Conservation (phyloP, 1,284 basidiomycete genomes). For the Moesziomyces sp. region DNA sequence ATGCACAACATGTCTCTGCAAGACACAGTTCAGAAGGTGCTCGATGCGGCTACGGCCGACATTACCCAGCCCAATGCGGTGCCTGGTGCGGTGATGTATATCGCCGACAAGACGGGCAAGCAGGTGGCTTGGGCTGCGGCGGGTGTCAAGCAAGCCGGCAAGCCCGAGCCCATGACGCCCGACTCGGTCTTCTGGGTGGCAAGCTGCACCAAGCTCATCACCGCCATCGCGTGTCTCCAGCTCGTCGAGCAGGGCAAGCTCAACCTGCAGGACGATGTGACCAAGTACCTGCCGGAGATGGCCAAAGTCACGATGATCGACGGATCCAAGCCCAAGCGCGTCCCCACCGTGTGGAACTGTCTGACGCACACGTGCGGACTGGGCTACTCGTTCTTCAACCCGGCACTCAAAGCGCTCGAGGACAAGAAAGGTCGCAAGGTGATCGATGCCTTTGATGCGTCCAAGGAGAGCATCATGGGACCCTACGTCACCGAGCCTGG, state of each 20-base stretch:
- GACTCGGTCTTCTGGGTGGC: slow-evolving; percentile 59
- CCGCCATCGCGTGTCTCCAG: slow-evolving; percentile 64
- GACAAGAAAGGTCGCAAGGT: slow-evolving; percentile 24
- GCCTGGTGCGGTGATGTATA: slow-evolving; percentile 54
- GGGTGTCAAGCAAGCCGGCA: slow-evolving; percentile 49
- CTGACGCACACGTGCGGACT: slow-evolving; percentile 49
- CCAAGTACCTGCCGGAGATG: slow-evolving; percentile 58
- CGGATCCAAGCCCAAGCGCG: slow-evolving; percentile 41
- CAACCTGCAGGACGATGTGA: slow-evolving; percentile 53
- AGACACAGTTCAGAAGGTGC: slow-evolving; percentile 31
- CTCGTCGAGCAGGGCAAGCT: slow-evolving; percentile 63
- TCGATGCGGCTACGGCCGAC: slow-evolving; percentile 32
- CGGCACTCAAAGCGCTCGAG: slow-evolving; percentile 23
- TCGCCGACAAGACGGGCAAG: slow-evolving; percentile 53
- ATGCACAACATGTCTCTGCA: slow-evolving; percentile 23
- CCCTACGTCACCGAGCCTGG: slow-evolving; percentile 53
- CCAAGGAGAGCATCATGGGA: slow-evolving; percentile 16
- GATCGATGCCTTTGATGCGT: slow-evolving; percentile 31
- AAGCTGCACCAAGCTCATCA: slow-evolving; percentile 66
- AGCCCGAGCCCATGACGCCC: slow-evolving; percentile 39
- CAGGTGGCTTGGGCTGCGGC: slow-evolving; percentile 48
- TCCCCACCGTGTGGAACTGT: slow-evolving; percentile 47
- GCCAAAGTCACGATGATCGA: slow-evolving; percentile 42
- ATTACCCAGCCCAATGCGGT: slow-evolving; percentile 30
- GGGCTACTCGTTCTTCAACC: slow-evolving; percentile 51